Percentiles rank a stretch among this genome's conserved stretches.
Evolutionary conservation across 805 yeast species (phyloP).

Genomic region (Wickerhamomyces chaumierensis): DNA sequence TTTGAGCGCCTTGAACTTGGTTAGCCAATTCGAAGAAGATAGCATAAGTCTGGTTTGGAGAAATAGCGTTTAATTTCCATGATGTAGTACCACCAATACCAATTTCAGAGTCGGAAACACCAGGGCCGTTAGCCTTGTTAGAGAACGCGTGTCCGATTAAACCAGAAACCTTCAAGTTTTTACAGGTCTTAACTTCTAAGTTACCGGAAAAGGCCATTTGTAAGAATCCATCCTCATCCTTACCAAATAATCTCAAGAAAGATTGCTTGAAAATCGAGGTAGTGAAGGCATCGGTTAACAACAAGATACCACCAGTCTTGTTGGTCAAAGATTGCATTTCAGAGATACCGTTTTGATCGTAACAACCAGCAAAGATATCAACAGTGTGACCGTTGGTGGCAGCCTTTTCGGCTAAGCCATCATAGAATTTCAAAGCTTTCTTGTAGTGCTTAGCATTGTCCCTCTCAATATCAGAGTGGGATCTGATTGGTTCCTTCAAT

Average conservation of each 20-base stretch:
- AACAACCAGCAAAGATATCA: conserved; percentile 51
- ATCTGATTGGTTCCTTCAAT: conserved; percentile 52
- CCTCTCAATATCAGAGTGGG: conserved; percentile 51
- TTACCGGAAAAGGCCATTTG: conserved; percentile 50
- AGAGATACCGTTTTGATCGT: conserved; percentile 56
- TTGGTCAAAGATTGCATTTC: conserved; percentile 53
- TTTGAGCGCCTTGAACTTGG: conserved; percentile 3
- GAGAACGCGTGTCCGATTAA: conserved; percentile 54
- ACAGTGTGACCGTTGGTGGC: conserved; percentile 42
- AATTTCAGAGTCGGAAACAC: conserved; percentile 13
- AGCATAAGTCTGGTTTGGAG: conserved; percentile 49
- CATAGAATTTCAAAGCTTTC: conserved; percentile 35
- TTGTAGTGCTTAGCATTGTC: conserved; percentile 29
- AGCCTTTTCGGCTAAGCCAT: conserved; percentile 33
- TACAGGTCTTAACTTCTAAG: conserved; percentile 41
- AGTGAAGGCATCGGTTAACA: conserved; percentile 53
- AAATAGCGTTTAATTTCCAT: conserved; percentile 47
- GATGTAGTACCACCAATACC: conserved; percentile 45
- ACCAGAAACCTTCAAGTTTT: conserved; percentile 43
- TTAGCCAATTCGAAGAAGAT: conserved; percentile 38
- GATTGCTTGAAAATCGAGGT: conserved; percentile 64
- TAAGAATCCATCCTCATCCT: conserved; percentile 25
- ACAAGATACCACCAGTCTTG: conserved; percentile 52
- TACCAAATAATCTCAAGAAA: conserved; percentile 37
- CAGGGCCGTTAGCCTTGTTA: conserved; percentile 13